These are phyloP conservation scores for Penicillium fuscoglaucum DNA, from an alignment of 2,329 filamentous ascomycete genomes.

Conservation along the genomic window DNA sequence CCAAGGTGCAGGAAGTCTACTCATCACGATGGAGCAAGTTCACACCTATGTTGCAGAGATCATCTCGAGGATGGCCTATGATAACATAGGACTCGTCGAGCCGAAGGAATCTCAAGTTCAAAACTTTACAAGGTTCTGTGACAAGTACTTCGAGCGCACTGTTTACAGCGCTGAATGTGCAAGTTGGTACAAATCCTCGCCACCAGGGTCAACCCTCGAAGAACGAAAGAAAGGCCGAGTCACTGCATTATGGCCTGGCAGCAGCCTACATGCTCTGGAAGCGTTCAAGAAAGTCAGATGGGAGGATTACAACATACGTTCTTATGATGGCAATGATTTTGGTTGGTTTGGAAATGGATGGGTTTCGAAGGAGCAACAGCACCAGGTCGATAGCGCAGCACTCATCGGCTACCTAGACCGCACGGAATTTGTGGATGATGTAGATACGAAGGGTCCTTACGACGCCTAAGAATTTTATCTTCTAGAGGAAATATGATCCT, in stretches of 20 bases:
- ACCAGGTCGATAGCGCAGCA: not conserved
- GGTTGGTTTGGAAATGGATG: conserved; percentile 53
- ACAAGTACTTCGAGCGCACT: conserved; percentile 47
- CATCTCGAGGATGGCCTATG: conserved; percentile 49
- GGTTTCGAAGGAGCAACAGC: conserved; percentile 28
- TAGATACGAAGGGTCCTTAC: not conserved
- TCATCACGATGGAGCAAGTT: conserved; percentile 24
- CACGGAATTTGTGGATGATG: not conserved
- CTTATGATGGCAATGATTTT: conserved; percentile 47
- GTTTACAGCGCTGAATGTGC: conserved; percentile 42
- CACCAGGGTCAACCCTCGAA: conserved; percentile 28
- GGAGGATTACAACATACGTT: conserved; percentile 51
- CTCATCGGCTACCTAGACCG: not conserved
- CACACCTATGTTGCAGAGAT: conserved; percentile 46
- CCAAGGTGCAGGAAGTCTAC: conserved; percentile 14
- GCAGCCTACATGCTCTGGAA: conserved; percentile 38
- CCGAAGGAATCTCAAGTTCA: conserved; percentile 41
- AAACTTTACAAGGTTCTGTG: conserved; percentile 51
- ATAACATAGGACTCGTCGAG: conserved; percentile 47
- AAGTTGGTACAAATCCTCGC: conserved; percentile 53
- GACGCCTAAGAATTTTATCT: not conserved
- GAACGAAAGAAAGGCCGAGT: conserved; percentile 39
- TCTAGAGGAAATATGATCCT: too few species aligned
- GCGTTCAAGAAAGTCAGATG: conserved; percentile 42
- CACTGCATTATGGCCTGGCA: conserved; percentile 47